These are phyloP conservation scores for Whalleya microplaca DNA, from an alignment of 2,329 filamentous ascomycete genomes.

Conservation along the genomic window DNA sequence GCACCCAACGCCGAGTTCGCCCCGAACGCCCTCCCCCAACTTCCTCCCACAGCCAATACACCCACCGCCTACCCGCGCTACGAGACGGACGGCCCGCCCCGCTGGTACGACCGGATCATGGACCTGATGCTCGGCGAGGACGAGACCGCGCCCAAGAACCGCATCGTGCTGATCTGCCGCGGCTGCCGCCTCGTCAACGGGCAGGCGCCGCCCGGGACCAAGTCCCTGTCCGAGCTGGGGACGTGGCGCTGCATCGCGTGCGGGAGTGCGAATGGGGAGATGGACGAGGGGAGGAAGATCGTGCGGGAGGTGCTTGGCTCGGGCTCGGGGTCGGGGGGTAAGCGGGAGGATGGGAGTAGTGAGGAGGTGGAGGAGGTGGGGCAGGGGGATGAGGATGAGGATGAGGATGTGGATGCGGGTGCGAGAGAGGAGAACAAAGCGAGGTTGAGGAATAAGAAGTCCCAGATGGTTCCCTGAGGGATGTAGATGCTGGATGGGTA, in stretches of 20 bases:
- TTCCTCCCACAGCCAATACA: slow-evolving; percentile 15
- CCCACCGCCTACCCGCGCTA: slow-evolving; percentile 41
- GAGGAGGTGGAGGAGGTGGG: slow-evolving; percentile 23
- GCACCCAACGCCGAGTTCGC: slow-evolving; percentile 70
- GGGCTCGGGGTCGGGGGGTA: too few relatives aligned
- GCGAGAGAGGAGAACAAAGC: slow-evolving; percentile 26
- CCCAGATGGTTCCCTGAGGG: slow-evolving; percentile 32
- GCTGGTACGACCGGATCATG: slow-evolving; percentile 94
- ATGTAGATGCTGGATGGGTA: not conserved
- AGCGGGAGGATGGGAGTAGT: slow-evolving; percentile 6
- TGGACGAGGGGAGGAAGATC: slow-evolving; percentile 75
- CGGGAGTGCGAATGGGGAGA: slow-evolving; percentile 77
- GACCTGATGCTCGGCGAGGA: slow-evolving; percentile 94
- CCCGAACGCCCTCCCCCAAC: slow-evolving; percentile 14
- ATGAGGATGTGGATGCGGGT: slow-evolving; percentile 1
- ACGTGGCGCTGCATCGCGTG: slow-evolving; percentile 90
- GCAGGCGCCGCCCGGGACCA: slow-evolving; percentile 87
- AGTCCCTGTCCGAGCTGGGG: slow-evolving; percentile 76
- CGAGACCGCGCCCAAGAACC: slow-evolving; percentile 88
- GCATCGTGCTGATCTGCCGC: slow-evolving; percentile 82
- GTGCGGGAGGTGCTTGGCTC: slow-evolving; percentile 63
- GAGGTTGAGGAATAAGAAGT: slow-evolving; percentile 25
- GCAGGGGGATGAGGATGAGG: not conserved
- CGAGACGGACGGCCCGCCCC: slow-evolving; percentile 45
- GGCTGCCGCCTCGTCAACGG: slow-evolving; percentile 90